Percentiles rank a stretch among this genome's conserved stretches.
These are phyloP conservation scores for Aphanoascus verrucosus DNA, from an alignment of 2,329 filamentous ascomycete species.

Conservation along the genomic window DNA sequence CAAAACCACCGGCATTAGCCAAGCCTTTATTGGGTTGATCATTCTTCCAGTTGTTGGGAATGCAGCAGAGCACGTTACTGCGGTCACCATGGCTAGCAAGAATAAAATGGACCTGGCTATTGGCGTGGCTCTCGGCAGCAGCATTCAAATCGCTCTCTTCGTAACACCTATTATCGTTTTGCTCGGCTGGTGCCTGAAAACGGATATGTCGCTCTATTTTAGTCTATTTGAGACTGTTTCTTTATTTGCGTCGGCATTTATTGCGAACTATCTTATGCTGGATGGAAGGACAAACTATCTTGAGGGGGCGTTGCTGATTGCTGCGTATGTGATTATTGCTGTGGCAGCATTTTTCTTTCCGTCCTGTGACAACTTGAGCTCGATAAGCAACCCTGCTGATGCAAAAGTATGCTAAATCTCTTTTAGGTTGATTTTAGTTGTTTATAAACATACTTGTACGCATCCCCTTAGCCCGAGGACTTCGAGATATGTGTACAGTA, in stretches of 20 bases:
- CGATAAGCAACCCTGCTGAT: slow-evolving; percentile 17
- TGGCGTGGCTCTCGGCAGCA: slow-evolving; percentile 54
- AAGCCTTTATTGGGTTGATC: slow-evolving; percentile 54
- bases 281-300: slow-evolving; percentile 51
- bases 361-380: slow-evolving; percentile 39
- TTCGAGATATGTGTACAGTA: no score
- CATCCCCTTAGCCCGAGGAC: no score
- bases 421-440: no score
- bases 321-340: slow-evolving; percentile 52
- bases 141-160: slow-evolving; percentile 54
- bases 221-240: slow-evolving; percentile 50
- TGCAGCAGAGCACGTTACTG: slow-evolving; percentile 55
- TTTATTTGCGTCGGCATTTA: slow-evolving; percentile 39
- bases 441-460: no score
- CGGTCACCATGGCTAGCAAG: slow-evolving; percentile 51
- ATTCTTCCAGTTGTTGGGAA: slow-evolving; percentile 56
- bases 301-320: slow-evolving; percentile 52
- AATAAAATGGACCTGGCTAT: slow-evolving; percentile 61
- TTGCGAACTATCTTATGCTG: slow-evolving; percentile 54
- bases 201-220: slow-evolving; percentile 70
- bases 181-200: slow-evolving; percentile 49
- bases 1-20: slow-evolving; percentile 38
- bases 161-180: slow-evolving; percentile 52
- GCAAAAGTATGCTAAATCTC: slow-evolving; percentile 10
- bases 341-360: slow-evolving; percentile 57